phyloP scores from a whole-genome alignment of 1,139 yeast species.

The Blastobotrys indianensis region DNA sequence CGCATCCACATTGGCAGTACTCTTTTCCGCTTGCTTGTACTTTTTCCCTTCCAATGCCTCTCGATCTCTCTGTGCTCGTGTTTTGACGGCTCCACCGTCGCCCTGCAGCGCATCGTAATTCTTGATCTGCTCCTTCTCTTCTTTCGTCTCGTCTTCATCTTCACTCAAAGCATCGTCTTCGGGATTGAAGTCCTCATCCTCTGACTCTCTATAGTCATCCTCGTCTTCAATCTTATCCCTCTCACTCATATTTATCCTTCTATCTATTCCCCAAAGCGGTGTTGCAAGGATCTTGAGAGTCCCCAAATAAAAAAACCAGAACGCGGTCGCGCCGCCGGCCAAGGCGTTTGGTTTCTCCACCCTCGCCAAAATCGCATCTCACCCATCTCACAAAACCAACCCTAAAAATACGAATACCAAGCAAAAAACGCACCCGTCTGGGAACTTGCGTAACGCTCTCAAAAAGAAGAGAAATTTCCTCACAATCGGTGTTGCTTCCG shows the following conservation, averaged over 20 bases:
- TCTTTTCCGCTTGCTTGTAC: constrained; percentile 18
- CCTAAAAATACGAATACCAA: no score
- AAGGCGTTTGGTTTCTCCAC: no score
- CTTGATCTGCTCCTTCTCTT: constrained; percentile 32
- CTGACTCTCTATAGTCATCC: constrained; percentile 50
- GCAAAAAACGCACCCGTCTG: no score
- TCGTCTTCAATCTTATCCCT: constrained; percentile 3
- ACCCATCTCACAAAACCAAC: no score
- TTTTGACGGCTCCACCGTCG: constrained; percentile 49
- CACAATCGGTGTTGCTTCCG: no score
- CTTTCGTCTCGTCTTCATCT: constrained; percentile 21
- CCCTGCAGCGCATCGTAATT: constrained; percentile 44
- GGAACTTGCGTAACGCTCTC: no score
- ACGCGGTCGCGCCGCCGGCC: no score
- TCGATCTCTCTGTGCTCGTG: constrained; percentile 47
- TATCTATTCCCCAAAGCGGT: no score
- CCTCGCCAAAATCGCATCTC: no score
- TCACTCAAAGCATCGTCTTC: constrained; percentile 24
- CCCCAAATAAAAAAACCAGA: no score
- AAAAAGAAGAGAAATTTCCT: no score
- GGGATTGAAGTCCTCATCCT: constrained; percentile 61
- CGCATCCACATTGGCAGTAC: constrained; percentile 43
- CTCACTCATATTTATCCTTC: neutral
- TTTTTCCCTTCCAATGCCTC: constrained; percentile 34
- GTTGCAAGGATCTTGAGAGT: no score